phyloP scores from a whole-genome alignment of 2,329 filamentous ascomycete species.

The Fusarium poae region DNA sequence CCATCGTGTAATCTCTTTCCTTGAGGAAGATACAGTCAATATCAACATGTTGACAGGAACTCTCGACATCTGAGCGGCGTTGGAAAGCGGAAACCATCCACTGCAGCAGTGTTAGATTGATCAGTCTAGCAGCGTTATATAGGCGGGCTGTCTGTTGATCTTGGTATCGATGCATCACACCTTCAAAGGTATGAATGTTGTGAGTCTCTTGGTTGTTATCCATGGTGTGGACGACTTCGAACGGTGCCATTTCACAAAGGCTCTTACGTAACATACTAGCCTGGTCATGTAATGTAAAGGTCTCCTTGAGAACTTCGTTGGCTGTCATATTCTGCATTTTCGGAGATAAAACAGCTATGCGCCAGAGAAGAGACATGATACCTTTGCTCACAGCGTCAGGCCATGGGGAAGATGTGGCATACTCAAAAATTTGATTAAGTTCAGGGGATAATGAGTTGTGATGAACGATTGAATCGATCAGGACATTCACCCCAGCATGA shows the following conservation, averaged over 20 bases:
- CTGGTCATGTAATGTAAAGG: neutral
- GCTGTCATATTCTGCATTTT: neutral
- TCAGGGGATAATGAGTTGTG: neutral
- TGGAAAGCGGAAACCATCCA: neutral
- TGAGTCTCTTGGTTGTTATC: neutral
- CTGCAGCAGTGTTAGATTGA: neutral
- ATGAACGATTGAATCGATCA: neutral
- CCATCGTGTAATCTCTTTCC: neutral
- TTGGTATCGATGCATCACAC: constrained; percentile 5
- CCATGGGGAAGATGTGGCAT: neutral
- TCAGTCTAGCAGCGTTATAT: neutral
- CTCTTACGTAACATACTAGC: neutral
- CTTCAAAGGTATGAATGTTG: neutral
- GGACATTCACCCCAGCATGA: constrained; percentile 1
- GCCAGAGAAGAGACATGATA: neutral
- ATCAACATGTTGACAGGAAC: no score
- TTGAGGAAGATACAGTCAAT: neutral
- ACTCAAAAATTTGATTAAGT: neutral
- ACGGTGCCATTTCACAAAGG: neutral
- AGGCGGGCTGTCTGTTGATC: constrained; percentile 7
- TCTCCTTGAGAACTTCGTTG: neutral
- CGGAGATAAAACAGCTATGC: neutral
- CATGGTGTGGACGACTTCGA: neutral
- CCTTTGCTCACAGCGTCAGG: neutral
- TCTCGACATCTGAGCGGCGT: fast-evolving